These are phyloP conservation scores for Puccinia novopanici DNA, from an alignment of 1,284 basidiomycete species.

Conservation along the genomic window DNA sequence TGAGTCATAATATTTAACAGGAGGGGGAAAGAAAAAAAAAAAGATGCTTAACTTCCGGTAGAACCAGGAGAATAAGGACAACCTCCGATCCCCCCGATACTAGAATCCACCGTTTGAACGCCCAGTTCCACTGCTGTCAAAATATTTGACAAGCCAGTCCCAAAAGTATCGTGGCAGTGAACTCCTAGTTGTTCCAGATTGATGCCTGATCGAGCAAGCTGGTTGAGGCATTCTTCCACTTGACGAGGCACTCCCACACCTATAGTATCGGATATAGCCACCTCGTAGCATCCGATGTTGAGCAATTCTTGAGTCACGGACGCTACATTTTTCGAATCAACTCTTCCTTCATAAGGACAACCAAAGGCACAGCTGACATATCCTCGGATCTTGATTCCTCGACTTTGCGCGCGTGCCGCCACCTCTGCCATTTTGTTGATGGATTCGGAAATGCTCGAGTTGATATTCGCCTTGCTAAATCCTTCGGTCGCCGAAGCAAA, in stretches of 20 bases:
- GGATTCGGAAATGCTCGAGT: slow-evolving; percentile 73
- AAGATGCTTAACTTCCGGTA: slow-evolving; percentile 77
- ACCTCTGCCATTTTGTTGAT: slow-evolving; percentile 70
- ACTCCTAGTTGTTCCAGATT: slow-evolving; percentile 70
- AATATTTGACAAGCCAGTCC: slow-evolving; percentile 68
- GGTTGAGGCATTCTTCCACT: slow-evolving; percentile 70
- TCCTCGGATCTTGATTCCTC: slow-evolving; percentile 75
- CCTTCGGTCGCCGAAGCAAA: slow-evolving; percentile 84
- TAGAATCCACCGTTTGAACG: slow-evolving; percentile 64
- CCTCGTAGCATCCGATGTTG: slow-evolving; percentile 92
- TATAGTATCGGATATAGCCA: slow-evolving; percentile 87
- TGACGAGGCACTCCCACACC: slow-evolving; percentile 77
- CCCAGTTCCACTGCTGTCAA: slow-evolving; percentile 61
- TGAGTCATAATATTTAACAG: not conserved
- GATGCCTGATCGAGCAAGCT: slow-evolving; percentile 67
- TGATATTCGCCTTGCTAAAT: slow-evolving; percentile 83
- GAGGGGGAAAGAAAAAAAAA: not conserved
- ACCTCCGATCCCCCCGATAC: slow-evolving; percentile 84
- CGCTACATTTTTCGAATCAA: slow-evolving; percentile 70
- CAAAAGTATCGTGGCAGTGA: slow-evolving; percentile 89
- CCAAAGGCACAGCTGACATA: slow-evolving; percentile 74
- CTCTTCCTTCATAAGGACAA: slow-evolving; percentile 80
- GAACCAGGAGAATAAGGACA: slow-evolving; percentile 95
- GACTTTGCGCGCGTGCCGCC: slow-evolving; percentile 66
- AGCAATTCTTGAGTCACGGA: slow-evolving; percentile 71